Conservation (phyloP, 352 stramenopile genomes). For the Phytophthora vignae region DNA sequence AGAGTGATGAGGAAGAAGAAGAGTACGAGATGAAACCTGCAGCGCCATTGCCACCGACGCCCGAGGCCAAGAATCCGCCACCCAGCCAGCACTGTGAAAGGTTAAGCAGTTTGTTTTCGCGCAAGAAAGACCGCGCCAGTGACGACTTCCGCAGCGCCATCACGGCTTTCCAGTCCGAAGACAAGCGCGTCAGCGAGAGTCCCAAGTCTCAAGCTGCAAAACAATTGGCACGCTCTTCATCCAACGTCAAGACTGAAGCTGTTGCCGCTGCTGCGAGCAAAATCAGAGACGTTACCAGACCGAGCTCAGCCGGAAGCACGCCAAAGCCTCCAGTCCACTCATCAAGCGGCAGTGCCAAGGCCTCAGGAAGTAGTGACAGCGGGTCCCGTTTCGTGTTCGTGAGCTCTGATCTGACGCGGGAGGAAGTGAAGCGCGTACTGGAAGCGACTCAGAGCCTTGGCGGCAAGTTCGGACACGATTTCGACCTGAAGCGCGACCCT, state of each 20-base stretch:
- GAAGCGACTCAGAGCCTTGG: constrained; percentile 68
- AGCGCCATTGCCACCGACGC: constrained; percentile 14
- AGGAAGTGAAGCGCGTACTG: constrained; percentile 64
- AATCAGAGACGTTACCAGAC: background rate
- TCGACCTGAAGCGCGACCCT: constrained; percentile 68
- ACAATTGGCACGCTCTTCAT: constrained; percentile 12
- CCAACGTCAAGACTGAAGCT: constrained; percentile 7
- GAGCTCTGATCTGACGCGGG: constrained; percentile 61
- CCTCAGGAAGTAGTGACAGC: background rate
- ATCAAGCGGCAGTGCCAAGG: constrained; percentile 15
- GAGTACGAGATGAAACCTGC: constrained; percentile 57
- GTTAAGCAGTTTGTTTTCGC: constrained; percentile 20
- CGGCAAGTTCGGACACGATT: constrained; percentile 76
- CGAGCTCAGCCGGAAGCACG: constrained; percentile 8
- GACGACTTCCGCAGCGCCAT: constrained; percentile 64
- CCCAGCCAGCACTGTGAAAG: constrained; percentile 13
- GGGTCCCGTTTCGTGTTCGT: constrained; percentile 62
- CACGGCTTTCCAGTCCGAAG: constrained; percentile 49
- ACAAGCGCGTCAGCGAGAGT: constrained; percentile 8
- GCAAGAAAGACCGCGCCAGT: constrained; percentile 47
- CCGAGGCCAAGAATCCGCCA: constrained; percentile 9
- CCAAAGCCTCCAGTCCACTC: constrained; percentile 28
- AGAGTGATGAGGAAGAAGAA: constrained; percentile 28
- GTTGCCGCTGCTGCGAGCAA: background rate
- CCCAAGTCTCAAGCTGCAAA: constrained; percentile 18